phyloP scores from a whole-genome alignment of 2,329 filamentous ascomycete genomes.

The Ophiostoma novo-ulmi region DNA sequence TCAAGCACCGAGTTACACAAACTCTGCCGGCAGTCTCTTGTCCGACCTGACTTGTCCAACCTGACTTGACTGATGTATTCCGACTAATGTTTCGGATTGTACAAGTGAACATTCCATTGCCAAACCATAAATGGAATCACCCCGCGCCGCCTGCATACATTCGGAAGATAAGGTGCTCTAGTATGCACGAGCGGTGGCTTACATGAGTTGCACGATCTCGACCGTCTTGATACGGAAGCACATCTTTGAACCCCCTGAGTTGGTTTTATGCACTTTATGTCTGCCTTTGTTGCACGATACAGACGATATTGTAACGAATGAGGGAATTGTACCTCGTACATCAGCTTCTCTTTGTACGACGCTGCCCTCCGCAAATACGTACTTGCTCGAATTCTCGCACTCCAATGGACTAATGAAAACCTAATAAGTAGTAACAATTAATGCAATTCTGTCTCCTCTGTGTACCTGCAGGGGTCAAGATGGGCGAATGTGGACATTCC shows the following conservation, averaged over 20 bases:
- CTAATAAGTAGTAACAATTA: too few species aligned
- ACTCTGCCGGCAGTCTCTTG: neutral
- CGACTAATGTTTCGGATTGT: neutral
- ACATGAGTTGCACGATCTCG: neutral
- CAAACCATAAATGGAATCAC: conserved; percentile 12
- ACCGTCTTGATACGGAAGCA: neutral
- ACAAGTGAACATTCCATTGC: neutral
- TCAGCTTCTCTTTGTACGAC: neutral
- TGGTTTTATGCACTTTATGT: neutral
- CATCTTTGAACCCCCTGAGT: neutral
- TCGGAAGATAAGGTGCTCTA: conserved; percentile 17
- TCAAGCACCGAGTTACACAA: neutral
- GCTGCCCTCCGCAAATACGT: neutral
- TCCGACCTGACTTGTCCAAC: neutral
- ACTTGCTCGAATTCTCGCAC: conserved; percentile 10
- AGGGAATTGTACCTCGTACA: neutral
- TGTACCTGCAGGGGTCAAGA: neutral
- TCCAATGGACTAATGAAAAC: neutral
- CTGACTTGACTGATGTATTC: neutral
- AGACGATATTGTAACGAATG: neutral
- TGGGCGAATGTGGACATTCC: neutral
- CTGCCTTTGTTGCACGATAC: neutral
- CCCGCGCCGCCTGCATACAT: conserved; percentile 17
- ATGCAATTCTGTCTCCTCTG: neutral
- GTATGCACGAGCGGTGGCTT: conserved; percentile 11